These are phyloP conservation scores for Trametes pubescens DNA, from an alignment of 1,284 basidiomycete genomes.

Conservation along the genomic window DNA sequence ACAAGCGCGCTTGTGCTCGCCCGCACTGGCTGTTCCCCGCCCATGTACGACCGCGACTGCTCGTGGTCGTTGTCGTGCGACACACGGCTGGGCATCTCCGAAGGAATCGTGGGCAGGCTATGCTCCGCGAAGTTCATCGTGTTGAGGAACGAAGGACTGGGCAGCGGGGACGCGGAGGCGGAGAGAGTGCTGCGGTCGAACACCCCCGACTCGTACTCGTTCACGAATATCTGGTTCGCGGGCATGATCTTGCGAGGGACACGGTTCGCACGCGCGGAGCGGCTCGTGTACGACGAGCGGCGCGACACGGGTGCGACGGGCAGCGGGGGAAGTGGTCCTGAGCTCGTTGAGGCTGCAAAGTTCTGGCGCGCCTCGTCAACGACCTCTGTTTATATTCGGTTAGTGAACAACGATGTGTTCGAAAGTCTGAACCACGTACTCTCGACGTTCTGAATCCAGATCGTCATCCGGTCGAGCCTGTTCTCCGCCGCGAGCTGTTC, in stretches of 20 bases:
- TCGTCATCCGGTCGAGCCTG: conserved; percentile 70
- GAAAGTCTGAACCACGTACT: conserved; percentile 55
- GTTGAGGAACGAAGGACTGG: conserved; percentile 28
- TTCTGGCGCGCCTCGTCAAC: conserved; percentile 78
- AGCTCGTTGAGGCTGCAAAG: conserved; percentile 62
- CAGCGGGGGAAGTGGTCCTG: conserved; percentile 61
- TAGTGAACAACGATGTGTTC: neutral
- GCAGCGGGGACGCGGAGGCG: conserved; percentile 32
- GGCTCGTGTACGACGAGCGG: conserved; percentile 47
- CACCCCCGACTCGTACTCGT: conserved; percentile 50
- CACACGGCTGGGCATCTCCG: conserved; percentile 35
- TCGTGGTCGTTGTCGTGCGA: conserved; percentile 10
- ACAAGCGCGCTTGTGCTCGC: conserved; percentile 2
- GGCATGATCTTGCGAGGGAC: conserved; percentile 68
- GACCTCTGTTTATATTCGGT: conserved; percentile 57
- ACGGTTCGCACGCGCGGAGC: conserved; percentile 55
- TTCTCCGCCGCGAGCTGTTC: conserved; percentile 61
- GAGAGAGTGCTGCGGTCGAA: conserved; percentile 42
- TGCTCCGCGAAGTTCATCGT: conserved; percentile 33
- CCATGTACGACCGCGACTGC: conserved; percentile 9
- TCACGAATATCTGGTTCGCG: conserved; percentile 72
- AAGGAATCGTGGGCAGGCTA: conserved; percentile 41
- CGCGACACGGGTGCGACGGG: conserved; percentile 66
- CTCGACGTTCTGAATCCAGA: conserved; percentile 82
- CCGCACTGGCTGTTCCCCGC: neutral